Evolutionary conservation across 164 flowering plant species (phyloP), one percentile per base, ranked within the genome.

Genomic region (Tetrastigma voinierianum): DNA sequence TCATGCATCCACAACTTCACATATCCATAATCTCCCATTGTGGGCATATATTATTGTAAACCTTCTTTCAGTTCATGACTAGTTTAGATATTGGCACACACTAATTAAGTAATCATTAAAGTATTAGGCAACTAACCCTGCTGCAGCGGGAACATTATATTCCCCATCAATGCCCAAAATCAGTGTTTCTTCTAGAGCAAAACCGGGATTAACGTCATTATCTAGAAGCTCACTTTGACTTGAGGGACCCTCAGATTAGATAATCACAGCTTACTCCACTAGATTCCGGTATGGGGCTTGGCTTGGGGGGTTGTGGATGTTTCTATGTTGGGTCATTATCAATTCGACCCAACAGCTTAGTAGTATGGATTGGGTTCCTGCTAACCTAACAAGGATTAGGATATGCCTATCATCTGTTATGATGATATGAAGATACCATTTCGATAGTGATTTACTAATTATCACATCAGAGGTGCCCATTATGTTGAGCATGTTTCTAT

Each of bases 71-170:
- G 57, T 59, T 71, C 46, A 32, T n/a, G n/a, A n/a, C 67, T 55
- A 67, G 69, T 57, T 56, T 59, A 59, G 62, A 67, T 63, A 46
- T 62, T 63, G 57, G 59, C 51, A 62, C 24, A 65, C 49, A 52
- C 47, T 15, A 1, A 19, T 62, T 57, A 58, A 52, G 40, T 15
- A 1, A 19, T 62, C 51, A 58, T 24, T 61, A 46, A 24, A 66
- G 59, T 40, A 47, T 20, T 65, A 23, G 58, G 46, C 70, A 69
- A 65, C 75, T 67, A 68, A 67, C 66, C 49, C 79, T 75, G 72
- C 70, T 65, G 40, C 20, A 63, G 67, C 67, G 62, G 73, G 73
- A 69, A 56, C 21, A 40, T 67, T 59, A 67, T 67, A 49, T 46
- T 10, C 48, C 48, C 25, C n/a, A 67, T 67, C 62, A 67, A 48